Percentiles rank a stretch among this genome's conserved stretches.
phyloP scores from a whole-genome alignment of 1,284 basidiomycete species.

The Malassezia brasiliensis region DNA sequence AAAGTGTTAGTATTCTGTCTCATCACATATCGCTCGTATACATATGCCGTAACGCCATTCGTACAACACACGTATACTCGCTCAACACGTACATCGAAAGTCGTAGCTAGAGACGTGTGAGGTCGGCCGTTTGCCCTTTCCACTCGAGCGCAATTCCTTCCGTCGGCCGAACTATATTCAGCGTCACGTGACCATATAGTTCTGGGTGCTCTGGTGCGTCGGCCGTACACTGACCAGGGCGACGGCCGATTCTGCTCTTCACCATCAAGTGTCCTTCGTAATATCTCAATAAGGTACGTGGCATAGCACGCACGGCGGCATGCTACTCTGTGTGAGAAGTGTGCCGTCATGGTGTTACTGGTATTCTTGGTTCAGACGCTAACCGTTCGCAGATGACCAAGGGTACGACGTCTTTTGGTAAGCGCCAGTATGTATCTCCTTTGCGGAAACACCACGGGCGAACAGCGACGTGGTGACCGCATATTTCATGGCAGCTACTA shows the following conservation, averaged over 20 bases:
- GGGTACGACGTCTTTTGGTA: conserved; percentile 49
- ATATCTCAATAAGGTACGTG: conserved; percentile 16
- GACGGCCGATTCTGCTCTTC: conserved; percentile 12
- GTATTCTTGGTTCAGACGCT: neutral
- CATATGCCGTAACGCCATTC: no score
- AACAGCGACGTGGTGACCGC: neutral
- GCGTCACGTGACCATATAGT: conserved; percentile 15
- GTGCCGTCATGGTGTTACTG: neutral
- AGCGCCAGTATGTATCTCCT: conserved; percentile 45
- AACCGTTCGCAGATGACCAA: conserved; percentile 35
- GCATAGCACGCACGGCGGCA: neutral
- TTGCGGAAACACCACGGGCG: neutral
- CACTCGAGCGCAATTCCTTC: neutral
- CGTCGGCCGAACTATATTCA: conserved; percentile 13
- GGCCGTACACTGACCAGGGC: no score
- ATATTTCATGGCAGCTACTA: neutral
- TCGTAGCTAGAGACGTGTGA: conserved; percentile 13
- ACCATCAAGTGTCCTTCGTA: conserved; percentile 15
- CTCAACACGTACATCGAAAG: conserved; percentile 9
- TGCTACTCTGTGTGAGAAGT: neutral
- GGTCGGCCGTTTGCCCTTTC: neutral
- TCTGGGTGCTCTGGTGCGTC: neutral
- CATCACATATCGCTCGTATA: neutral
- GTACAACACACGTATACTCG: neutral
- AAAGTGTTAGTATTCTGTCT: neutral